phyloP scores from a whole-genome alignment of 1,139 yeast species.

The Geotrichum siamense region DNA sequence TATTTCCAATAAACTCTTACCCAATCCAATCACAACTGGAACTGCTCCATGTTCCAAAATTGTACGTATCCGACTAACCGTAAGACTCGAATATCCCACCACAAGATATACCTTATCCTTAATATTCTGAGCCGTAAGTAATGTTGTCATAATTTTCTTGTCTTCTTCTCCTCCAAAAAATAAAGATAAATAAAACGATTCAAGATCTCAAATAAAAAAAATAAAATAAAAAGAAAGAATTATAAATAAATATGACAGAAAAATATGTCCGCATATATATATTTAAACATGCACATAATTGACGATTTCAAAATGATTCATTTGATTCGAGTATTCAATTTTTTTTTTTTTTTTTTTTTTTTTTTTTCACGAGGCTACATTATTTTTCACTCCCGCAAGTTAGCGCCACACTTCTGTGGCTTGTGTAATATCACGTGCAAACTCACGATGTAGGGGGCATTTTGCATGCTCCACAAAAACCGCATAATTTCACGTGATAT shows the following conservation, averaged over 20 bases:
- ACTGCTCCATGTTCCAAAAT: slow-evolving; percentile 15
- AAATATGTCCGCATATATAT: no score
- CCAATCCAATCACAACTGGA: slow-evolving; percentile 12
- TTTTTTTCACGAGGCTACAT: no score
- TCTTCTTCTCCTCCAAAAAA: no score
- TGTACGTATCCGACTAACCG: slow-evolving; percentile 13
- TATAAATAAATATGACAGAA: not conserved
- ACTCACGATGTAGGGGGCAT: slow-evolving; percentile 1
- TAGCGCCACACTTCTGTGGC: slow-evolving; percentile 18
- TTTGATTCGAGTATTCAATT: no score
- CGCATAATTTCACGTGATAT: not conserved
- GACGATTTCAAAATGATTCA: no score
- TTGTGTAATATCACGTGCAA: slow-evolving; percentile 19
- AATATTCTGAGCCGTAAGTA: slow-evolving; percentile 48
- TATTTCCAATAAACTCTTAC: not conserved
- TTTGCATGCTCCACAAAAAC: not conserved
- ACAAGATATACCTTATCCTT: slow-evolving; percentile 53
- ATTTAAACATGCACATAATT: no score
- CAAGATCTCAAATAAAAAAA: not conserved
- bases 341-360: no score
- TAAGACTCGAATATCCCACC: slow-evolving; percentile 42
- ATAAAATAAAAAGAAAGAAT: not conserved
- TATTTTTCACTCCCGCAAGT: no score
- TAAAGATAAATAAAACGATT: no score
- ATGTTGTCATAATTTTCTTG: slow-evolving; percentile 26